phyloP scores from a whole-genome alignment of 148 eudicot species.

The Fagopyrum homotropicum region DNA sequence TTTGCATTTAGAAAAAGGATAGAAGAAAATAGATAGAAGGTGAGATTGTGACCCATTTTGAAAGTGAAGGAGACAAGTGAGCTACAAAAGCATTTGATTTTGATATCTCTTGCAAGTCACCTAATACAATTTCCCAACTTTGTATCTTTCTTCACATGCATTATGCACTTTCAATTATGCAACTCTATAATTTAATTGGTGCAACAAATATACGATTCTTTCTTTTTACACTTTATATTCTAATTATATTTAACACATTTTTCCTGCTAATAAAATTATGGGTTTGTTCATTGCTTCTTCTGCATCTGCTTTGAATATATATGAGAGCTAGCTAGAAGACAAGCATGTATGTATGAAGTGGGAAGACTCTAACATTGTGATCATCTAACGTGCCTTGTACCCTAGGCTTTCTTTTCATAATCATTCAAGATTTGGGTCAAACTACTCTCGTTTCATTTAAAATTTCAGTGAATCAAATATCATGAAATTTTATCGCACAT shows the following conservation, averaged over 20 bases:
- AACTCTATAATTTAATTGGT: slow-evolving; percentile 3
- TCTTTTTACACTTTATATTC: not conserved
- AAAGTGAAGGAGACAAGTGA: slow-evolving; percentile 7
- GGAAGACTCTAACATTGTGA: not conserved
- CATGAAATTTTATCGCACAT: no score
- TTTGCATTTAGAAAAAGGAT: not conserved
- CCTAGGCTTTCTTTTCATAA: not conserved
- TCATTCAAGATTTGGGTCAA: not conserved
- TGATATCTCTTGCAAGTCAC: not conserved
- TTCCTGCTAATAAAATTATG: not conserved
- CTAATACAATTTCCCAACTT: not conserved
- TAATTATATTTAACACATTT: not conserved
- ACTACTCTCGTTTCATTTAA: no score
- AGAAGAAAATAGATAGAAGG: not conserved
- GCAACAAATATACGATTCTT: not conserved
- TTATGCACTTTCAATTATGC: slow-evolving; percentile 6
- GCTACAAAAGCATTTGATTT: not conserved
- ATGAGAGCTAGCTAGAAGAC: not conserved
- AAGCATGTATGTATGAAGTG: not conserved
- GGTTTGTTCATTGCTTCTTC: not conserved
- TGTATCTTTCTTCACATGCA: slow-evolving; percentile 8
- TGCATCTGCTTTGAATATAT: not conserved
- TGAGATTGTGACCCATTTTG: not conserved
- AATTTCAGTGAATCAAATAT: no score
- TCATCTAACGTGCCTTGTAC: slow-evolving; percentile 1